Percentiles rank a stretch among this genome's conserved stretches.
phyloP scores from a whole-genome alignment of 805 yeast species.

The Jamesozyma jinghongensis region DNA sequence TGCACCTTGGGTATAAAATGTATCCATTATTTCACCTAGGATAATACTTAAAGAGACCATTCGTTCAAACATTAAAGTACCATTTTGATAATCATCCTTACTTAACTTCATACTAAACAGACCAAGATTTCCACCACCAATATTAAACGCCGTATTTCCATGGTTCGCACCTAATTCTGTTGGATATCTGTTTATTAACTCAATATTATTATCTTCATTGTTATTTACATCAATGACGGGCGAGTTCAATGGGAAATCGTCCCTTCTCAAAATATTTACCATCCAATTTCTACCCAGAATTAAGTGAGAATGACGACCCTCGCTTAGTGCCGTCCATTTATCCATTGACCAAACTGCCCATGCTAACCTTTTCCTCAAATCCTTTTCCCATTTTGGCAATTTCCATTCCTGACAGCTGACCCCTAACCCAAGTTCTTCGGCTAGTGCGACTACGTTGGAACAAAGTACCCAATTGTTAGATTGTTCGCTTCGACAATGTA shows the following conservation, averaged over 20 bases:
- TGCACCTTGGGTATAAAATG: constrained; percentile 64
- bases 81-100: constrained; percentile 55
- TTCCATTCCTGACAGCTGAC: constrained; percentile 88
- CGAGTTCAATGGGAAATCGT: constrained; percentile 72
- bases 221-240: constrained; percentile 13
- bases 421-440: constrained; percentile 87
- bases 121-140: constrained; percentile 10
- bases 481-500: constrained; percentile 51
- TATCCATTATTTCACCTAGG: constrained; percentile 59
- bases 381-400: constrained; percentile 91
- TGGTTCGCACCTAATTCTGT: not conserved
- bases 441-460: constrained; percentile 76
- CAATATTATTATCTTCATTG: not conserved
- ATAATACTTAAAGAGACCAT: constrained; percentile 59
- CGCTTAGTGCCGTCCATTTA: constrained; percentile 79
- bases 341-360: constrained; percentile 95
- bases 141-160: constrained; percentile 1
- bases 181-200: not conserved
- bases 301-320: constrained; percentile 78
- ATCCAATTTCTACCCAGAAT: constrained; percentile 70
- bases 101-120: constrained; percentile 24
- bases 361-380: constrained; percentile 75
- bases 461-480: constrained; percentile 76
- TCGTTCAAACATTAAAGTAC: constrained; percentile 58
- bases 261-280: constrained; percentile 53